Evolutionary conservation across 441 rosid species (phyloP).

Genomic region (Jatropha multifida): DNA sequence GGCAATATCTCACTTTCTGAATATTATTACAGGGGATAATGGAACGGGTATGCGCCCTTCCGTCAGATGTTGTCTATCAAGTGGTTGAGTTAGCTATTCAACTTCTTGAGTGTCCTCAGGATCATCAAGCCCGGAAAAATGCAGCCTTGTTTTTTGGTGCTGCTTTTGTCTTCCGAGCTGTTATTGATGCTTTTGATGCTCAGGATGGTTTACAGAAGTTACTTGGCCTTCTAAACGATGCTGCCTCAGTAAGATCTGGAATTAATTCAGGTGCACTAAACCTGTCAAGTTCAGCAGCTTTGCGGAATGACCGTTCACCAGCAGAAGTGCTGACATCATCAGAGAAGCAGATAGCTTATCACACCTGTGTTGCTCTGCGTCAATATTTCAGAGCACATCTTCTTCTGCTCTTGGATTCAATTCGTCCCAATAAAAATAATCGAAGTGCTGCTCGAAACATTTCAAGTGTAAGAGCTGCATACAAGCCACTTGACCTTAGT

Average conservation of each 20-base stretch:
- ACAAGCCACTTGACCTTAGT: constrained; percentile 95
- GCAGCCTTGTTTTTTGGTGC: constrained; percentile 93
- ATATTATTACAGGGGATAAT: constrained; percentile 71
- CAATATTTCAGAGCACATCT: constrained; percentile 99
- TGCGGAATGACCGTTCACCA: constrained; percentile 78
- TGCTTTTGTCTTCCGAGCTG: constrained; percentile 94
- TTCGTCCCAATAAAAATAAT: constrained; percentile 83
- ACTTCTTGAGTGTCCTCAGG: constrained; percentile 85
- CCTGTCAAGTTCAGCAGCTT: constrained; percentile 44
- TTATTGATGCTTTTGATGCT: constrained; percentile 95
- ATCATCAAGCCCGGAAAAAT: constrained; percentile 90
- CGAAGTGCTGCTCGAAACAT: constrained; percentile 69
- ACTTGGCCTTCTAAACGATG: constrained; percentile 74
- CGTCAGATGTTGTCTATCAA: constrained; percentile 69
- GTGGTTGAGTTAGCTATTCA: constrained; percentile 88
- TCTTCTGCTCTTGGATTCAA: constrained; percentile 82
- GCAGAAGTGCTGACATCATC: constrained; percentile 85
- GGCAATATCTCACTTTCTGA: constrained; percentile 21
- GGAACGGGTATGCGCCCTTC: constrained; percentile 99
- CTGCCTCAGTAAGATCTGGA: constrained; percentile 95
- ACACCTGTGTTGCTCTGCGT: constrained; percentile 90
- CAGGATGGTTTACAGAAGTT: constrained; percentile 87
- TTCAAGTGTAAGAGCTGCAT: constrained; percentile 82
- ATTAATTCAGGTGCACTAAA: constrained; percentile 57
- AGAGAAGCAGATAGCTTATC: constrained; percentile 96